phyloP scores from a whole-genome alignment of 805 yeast genomes.

The Candida nemodendra region DNA sequence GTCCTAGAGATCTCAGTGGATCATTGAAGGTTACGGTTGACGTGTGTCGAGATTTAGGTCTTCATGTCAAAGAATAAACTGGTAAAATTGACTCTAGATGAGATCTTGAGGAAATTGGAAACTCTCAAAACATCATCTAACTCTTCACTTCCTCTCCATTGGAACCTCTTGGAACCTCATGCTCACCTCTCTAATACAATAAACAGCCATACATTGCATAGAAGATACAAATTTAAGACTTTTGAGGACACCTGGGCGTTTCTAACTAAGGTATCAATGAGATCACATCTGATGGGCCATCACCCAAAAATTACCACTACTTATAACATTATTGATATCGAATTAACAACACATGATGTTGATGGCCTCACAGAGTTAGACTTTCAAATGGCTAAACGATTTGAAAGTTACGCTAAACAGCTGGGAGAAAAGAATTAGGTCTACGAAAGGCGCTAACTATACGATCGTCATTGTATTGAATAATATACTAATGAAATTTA shows the following conservation, averaged over 20 bases:
- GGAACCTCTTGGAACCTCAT: conserved; percentile 10
- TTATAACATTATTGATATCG: conserved; percentile 55
- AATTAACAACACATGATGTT: conserved; percentile 65
- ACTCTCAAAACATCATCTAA: conserved; percentile 4
- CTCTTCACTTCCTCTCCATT: background rate
- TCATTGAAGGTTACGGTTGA: no score
- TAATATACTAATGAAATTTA: no score
- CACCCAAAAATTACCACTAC: conserved; percentile 70
- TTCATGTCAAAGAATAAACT: conserved; percentile 33
- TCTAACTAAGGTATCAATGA: conserved; percentile 53
- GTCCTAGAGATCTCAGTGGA: no score
- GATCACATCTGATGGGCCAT: conserved; percentile 59
- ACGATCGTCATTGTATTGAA: no score
- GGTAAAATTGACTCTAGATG: conserved; percentile 25
- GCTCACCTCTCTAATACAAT: background rate
- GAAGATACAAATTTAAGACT: conserved; percentile 42
- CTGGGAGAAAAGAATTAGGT: conserved; percentile 13
- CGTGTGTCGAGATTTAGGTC: no score
- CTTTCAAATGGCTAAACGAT: conserved; percentile 51
- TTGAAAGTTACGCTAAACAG: conserved; percentile 38
- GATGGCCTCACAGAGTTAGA: conserved; percentile 55
- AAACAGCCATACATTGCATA: conserved; percentile 25
- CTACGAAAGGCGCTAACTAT: no score
- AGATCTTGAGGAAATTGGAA: conserved; percentile 22
- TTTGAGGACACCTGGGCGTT: conserved; percentile 70